A percentile compares a stretch with the other conserved stretches of the same genome.
These are phyloP conservation scores for Circinella minor DNA, from an alignment of 371 early-diverging fungal genomes.

Conservation along the genomic window DNA sequence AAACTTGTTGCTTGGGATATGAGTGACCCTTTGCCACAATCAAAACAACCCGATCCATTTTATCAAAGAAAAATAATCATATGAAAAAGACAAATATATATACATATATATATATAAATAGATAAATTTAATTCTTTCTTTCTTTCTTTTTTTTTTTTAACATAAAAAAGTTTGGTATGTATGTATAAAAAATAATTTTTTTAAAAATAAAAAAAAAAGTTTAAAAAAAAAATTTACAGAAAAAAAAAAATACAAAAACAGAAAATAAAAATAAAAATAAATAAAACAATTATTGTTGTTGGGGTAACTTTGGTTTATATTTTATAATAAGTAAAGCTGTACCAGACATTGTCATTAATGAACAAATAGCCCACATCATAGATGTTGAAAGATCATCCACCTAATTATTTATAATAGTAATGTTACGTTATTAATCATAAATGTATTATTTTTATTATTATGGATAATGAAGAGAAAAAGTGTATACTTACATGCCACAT, in stretches of 20 bases:
- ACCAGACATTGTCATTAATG: conserved; percentile 29
- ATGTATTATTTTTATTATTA: too few relatives aligned
- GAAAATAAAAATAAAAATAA: neutral
- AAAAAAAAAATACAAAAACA: too few relatives aligned
- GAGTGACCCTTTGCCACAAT: too few relatives aligned
- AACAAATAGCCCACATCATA: conserved; percentile 52
- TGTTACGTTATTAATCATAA: neutral
- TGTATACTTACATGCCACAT: conserved; percentile 61
- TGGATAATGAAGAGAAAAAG: neutral
- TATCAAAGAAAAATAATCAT: too few relatives aligned
- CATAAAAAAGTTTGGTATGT: neutral
- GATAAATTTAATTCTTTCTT: too few relatives aligned
- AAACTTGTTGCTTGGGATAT: too few relatives aligned
- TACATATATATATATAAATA: too few relatives aligned
- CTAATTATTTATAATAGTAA: conserved; percentile 8
- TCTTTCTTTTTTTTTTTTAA: neutral
- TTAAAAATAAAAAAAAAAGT: too few relatives aligned
- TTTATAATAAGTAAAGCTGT: neutral
- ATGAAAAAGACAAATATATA: too few relatives aligned
- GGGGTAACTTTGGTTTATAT: conserved; percentile 1
- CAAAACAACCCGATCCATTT: too few relatives aligned
- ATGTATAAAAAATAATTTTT: too few relatives aligned
- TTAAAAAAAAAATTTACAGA: too few relatives aligned
- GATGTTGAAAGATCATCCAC: conserved; percentile 34
- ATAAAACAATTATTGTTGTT: neutral